Evolutionary conservation across 1,284 basidiomycete species (phyloP).

Genomic region (Malassezia sp.): DNA sequence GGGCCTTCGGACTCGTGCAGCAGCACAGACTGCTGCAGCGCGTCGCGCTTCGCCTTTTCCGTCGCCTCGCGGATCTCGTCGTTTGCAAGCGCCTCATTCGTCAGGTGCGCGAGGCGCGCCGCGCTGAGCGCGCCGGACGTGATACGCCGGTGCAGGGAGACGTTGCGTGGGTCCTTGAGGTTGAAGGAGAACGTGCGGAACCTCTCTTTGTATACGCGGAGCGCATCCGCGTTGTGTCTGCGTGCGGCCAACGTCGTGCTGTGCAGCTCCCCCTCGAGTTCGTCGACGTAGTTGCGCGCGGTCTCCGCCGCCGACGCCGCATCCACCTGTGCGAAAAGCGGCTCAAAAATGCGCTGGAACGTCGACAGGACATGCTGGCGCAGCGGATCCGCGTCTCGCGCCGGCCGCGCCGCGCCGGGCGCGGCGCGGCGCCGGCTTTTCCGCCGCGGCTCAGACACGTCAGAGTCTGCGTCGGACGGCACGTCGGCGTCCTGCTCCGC

Average conservation of each 20-base stretch:
- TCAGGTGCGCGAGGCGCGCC: conserved; percentile 30
- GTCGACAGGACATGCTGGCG: conserved; percentile 13
- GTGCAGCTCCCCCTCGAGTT: conserved; percentile 12
- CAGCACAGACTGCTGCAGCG: conserved; percentile 32
- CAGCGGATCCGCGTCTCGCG: conserved; percentile 7
- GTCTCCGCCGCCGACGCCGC: neutral
- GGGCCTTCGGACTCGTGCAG: conserved; percentile 28
- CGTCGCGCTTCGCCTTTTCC: conserved; percentile 36
- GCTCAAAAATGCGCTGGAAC: conserved; percentile 8
- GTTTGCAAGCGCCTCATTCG: conserved; percentile 41
- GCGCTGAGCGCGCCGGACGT: conserved; percentile 27
- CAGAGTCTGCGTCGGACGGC: neutral
- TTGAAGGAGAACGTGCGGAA: conserved; percentile 43
- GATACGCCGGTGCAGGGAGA: conserved; percentile 33
- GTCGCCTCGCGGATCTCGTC: conserved; percentile 34
- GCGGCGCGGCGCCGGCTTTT: neutral
- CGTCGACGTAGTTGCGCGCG: neutral
- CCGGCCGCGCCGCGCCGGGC: neutral
- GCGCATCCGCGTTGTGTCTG: too few species aligned
- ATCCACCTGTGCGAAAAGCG: neutral
- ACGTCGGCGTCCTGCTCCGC: neutral
- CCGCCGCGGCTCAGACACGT: neutral
- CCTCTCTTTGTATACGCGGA: conserved; percentile 33
- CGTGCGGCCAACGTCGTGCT: too few species aligned
- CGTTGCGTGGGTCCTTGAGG: conserved; percentile 42